Evolutionary conservation across 345 rosid species (phyloP), one percentile per base, ranked within the genome.

Genomic region (Murraya paniculata): DNA sequence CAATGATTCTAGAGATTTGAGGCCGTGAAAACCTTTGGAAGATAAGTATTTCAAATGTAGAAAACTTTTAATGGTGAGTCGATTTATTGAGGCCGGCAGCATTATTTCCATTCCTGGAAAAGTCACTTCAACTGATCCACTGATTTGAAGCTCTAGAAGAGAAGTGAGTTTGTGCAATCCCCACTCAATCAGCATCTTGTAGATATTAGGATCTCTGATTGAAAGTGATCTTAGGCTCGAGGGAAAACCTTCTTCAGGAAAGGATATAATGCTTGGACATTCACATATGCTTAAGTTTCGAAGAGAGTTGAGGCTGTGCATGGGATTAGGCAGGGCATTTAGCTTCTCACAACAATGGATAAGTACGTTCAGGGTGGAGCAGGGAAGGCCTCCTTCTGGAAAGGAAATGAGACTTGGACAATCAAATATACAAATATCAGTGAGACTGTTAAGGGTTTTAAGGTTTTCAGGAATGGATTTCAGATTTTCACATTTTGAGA

Each of bases 231-330:
- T 66, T n/a, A 77, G 39, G 76, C 50, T 81, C 8, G 60, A 60
- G 4, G 84, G 67, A 19, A 81, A 36, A 68, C 84, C 84, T 21
- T 77, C 66, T 68, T 77, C 48, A 0, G 78, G 81, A 59, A 77
- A 77, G 31, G 75, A 65, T 16, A 30, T 11, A 5, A 18, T 64
- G 36, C 80, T 64, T 48, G 74, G 71, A 60, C 81, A 77, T 27
- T 81, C 27, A 22, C 45, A 30, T 28, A 81, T 56, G 39, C 10
- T 24, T 31, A 81, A 33, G 19, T 77, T 76, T 39, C 58, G 68
- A 81, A 81, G 77, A 50, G 68, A 69, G 11, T 31, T 53, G 60
- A 81, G 66, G 16, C 3, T 45, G 18, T 58, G 64, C 18, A 81
- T 31, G 28, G 13, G 56, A 28, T 22, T 30, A 3, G 79, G 80